Evolutionary conservation across 2,329 filamentous ascomycete species (phyloP), one percentile per base, ranked within the genome.

Genomic region (Botrytis squamosa): DNA sequence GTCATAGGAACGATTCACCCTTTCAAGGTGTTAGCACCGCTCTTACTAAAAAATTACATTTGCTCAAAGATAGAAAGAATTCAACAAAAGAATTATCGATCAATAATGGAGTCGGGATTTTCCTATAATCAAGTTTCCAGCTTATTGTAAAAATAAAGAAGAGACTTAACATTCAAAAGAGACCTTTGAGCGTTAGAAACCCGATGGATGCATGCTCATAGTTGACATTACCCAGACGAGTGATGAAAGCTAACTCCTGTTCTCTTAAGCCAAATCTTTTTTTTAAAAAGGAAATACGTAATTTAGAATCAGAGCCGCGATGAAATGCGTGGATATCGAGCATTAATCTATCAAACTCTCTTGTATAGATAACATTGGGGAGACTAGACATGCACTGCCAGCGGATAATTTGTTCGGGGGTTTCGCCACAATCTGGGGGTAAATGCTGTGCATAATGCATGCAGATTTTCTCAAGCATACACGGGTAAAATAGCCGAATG

Each of bases 371-470:
- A 62, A 62, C 18, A n/a, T 33, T n/a, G 2, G 22, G 25, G 10
- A 22, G 29, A 14, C 22, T 22, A 46, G 20, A 36, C 0, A 38
- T 67, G 46, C 22, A 67, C 14, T 67, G 22, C 36, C 36, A 16
- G 59, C 36, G 12, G 22, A 62, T 40, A n/a, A n/a, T 40, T 40
- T 22, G 12, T 22, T n/a, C 6, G 36, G 16, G 33, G 38, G 36
- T 29, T 66, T 46, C 33, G 25, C 46, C 25, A 29, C 36, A 36
- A 40, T 33, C 25, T 25, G 9, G 16, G 25, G 46, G 14, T 55
- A 68, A 55, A 68, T 52, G 46, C 16, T 68, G 46, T 68, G 22
- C 46, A 67, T 67, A 29, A 18, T 25, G 38, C n/a, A 55, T 67
- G 65, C 9, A 38, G 38, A n/a, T 46, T 22, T 22, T 33, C 49